Percentiles rank a stretch among this genome's conserved stretches.
Conservation (phyloP, 768 basidiomycete species). For the Sporobolomyces roseus region DNA sequence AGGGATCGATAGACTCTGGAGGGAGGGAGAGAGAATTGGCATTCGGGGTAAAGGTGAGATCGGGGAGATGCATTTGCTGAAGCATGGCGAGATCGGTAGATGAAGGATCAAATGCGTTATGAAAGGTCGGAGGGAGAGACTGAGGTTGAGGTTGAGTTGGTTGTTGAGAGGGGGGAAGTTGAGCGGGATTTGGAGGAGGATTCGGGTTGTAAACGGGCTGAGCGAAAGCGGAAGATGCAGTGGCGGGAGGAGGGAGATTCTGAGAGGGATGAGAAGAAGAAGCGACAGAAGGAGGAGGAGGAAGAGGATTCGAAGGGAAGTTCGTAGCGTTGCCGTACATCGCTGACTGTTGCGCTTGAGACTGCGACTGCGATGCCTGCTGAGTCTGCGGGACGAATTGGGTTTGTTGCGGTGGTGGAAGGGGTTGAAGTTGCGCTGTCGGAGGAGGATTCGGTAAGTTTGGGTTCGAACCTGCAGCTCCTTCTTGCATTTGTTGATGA, state of each 20-base stretch:
- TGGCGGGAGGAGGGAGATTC: too few relatives aligned
- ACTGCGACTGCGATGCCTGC: too few relatives aligned
- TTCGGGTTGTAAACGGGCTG: background rate
- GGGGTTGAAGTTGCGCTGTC: too few relatives aligned
- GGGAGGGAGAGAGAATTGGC: background rate
- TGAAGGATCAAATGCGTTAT: slow-evolving; percentile 10
- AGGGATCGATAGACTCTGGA: slow-evolving; percentile 19
- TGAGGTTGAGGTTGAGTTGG: background rate
- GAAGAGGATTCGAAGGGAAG: too few relatives aligned
- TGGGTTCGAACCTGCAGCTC: slow-evolving; percentile 16
- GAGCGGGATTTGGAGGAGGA: background rate
- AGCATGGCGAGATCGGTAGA: background rate
- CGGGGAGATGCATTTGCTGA: slow-evolving; percentile 17
- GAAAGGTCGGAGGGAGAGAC: background rate
- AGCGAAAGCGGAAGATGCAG: slow-evolving; percentile 12
- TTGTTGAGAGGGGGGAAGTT: background rate
- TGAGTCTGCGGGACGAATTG: too few relatives aligned
- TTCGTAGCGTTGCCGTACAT: too few relatives aligned
- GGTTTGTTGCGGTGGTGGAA: too few relatives aligned
- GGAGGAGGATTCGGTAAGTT: slow-evolving; percentile 27
- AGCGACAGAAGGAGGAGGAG: too few relatives aligned
- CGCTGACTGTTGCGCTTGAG: too few relatives aligned
- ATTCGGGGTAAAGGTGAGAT: slow-evolving; percentile 3
- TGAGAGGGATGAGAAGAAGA: too few relatives aligned
- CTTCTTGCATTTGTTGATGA: slow-evolving; percentile 35